Evolutionary conservation across 129 eudicot species (phyloP).

Genomic region (Flaveria sonorensis): DNA sequence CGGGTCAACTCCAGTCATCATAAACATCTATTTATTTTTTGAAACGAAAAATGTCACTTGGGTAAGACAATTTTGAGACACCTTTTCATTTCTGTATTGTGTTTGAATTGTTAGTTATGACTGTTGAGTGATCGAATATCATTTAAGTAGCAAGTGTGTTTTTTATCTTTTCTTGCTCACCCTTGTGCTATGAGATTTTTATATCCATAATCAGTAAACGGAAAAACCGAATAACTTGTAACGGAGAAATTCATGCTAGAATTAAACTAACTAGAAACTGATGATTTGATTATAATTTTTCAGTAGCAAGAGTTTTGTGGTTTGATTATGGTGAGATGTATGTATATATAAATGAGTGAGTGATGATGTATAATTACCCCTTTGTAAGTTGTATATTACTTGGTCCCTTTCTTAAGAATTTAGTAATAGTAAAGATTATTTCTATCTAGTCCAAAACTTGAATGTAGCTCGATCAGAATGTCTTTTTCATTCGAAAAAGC

Average conservation of each 20-base stretch:
- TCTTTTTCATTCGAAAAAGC: too few relatives aligned
- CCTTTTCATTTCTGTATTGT: background rate
- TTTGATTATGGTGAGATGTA: too few relatives aligned
- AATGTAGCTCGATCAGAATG: too few relatives aligned
- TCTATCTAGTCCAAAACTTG: too few relatives aligned
- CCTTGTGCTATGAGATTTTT: too few relatives aligned
- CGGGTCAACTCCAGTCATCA: background rate
- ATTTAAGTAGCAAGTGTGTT: background rate
- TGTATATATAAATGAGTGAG: too few relatives aligned
- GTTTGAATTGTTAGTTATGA: slow-evolving; percentile 4
- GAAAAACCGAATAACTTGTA: background rate
- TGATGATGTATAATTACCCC: too few relatives aligned
- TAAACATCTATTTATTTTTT: background rate
- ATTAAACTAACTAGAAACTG: too few relatives aligned
- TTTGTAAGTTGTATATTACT: too few relatives aligned
- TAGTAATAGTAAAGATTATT: too few relatives aligned
- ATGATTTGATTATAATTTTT: background rate
- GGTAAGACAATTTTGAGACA: slow-evolving; percentile 18
- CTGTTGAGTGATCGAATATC: background rate
- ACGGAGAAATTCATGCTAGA: background rate
- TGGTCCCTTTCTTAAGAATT: too few relatives aligned
- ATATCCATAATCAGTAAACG: background rate
- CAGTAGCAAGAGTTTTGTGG: too few relatives aligned
- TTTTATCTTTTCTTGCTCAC: background rate
- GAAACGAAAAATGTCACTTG: background rate